Conservation (phyloP, 371 early-diverging fungal genomes). For the Dinochytrium kinnereticum region DNA sequence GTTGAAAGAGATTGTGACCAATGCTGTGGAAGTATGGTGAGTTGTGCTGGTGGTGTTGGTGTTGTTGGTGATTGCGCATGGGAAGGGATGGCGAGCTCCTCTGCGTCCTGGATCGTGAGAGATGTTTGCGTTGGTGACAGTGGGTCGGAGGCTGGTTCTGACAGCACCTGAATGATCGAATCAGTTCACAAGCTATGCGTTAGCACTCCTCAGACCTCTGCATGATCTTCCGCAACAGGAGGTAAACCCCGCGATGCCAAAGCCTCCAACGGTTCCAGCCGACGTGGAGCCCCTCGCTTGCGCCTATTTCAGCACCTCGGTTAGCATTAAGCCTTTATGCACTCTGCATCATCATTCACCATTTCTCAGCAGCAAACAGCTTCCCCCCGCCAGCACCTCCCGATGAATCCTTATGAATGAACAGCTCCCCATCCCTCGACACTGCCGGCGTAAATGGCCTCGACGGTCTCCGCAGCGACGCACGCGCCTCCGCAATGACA, state of each 20-base stretch:
- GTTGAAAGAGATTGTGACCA: background rate
- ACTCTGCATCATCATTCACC: background rate
- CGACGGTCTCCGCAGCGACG: conserved; percentile 35
- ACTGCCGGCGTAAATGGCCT: conserved; percentile 40
- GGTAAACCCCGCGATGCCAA: background rate
- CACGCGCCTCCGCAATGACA: conserved; percentile 39
- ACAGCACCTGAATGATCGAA: too few relatives aligned
- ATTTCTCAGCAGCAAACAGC: background rate
- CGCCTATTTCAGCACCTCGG: background rate
- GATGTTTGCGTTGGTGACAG: too few relatives aligned
- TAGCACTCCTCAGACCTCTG: too few relatives aligned
- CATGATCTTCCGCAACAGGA: too few relatives aligned
- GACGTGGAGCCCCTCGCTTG: background rate
- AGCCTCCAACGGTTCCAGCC: background rate
- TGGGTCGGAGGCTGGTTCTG: too few relatives aligned
- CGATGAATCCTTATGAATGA: background rate
- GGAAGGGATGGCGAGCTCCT: too few relatives aligned
- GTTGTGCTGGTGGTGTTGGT: background rate
- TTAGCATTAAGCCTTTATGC: background rate
- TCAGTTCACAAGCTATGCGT: too few relatives aligned
- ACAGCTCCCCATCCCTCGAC: conserved; percentile 1
- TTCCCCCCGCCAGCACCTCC: background rate
- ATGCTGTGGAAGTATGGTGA: background rate
- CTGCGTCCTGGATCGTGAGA: too few relatives aligned
- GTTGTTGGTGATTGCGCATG: too few relatives aligned